Evolutionary conservation across 2,329 filamentous ascomycete species (phyloP), one percentile per base, ranked within the genome.

Genomic region (Xylariaceae sp.): DNA sequence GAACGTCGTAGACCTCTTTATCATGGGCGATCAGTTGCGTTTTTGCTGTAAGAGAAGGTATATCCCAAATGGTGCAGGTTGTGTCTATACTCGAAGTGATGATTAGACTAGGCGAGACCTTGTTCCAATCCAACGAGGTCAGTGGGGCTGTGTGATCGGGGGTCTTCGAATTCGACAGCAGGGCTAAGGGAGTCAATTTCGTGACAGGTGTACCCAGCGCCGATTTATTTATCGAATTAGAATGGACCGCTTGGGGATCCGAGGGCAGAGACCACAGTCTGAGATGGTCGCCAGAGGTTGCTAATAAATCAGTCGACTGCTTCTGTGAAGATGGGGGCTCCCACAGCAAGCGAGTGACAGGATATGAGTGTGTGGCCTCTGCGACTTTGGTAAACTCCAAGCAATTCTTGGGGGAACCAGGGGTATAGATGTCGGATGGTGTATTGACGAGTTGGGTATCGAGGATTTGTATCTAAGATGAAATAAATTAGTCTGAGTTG

Each of bases 21-120:
- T 99, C 94, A 73, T 99, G 94, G 17, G 94, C 94, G 75, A 99
- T 99, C 51, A 99, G 80, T 73, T 99, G 94, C 1, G 94, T 99
- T 77, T 99, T 99, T 55, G 94, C 94, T 0, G 94, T 99, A 63
- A 99, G 80, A 0, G 94, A 97, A 2, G 94, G 94, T 58, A 99
- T 99, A 73, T 99, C 94, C 94, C 94, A 99, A 66, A 99, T 99
- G 3, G 94, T 99, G 76, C 94, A 99, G 4, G 94, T 99, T 1
- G 94, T 99, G 72, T 99, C 94, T 70, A 99, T 99, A 73, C 92
- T 97, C 2, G 92, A 97, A 0, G 94, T 99, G 70, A 99, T 99
- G 71, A 99, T 99, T 56, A 99, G 80, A 73, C 93, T 97, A 0
- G 94, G 94, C 23, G 92, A 96, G 55, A 99, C 88, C 1, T 90